Percentiles rank a stretch among this genome's conserved stretches.
Conservation (phyloP, 768 basidiomycete genomes). For the Leccinum disarticulatum region DNA sequence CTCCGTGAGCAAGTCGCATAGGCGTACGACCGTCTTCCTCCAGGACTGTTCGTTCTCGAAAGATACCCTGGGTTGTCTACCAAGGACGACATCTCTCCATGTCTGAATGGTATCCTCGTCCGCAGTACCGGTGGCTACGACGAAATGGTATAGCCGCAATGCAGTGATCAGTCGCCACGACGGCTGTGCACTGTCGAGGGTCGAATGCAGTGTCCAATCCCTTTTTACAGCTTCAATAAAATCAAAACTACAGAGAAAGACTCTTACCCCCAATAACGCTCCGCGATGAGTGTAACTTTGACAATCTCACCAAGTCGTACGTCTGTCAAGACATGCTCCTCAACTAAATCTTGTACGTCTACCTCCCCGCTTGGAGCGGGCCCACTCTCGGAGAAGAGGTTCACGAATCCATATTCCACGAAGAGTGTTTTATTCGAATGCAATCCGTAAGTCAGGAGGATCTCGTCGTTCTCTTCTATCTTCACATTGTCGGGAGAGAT, state of each 20-base stretch:
- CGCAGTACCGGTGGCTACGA: constrained; percentile 30
- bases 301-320: constrained; percentile 44
- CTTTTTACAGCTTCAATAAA: constrained; percentile 38
- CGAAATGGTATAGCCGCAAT: constrained; percentile 62
- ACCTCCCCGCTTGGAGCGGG: constrained; percentile 49
- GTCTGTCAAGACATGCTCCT: constrained; percentile 48
- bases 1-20: constrained; percentile 41
- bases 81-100: constrained; percentile 58
- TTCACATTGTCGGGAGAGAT: constrained; percentile 44
- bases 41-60: constrained; percentile 49
- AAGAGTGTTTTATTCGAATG: constrained; percentile 80
- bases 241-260: constrained; percentile 4
- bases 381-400: constrained; percentile 32
- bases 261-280: constrained; percentile 84
- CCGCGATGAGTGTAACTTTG: constrained; percentile 50
- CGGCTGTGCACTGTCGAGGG: constrained; percentile 62
- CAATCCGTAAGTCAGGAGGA: constrained; percentile 76
- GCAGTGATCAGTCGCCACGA: constrained; percentile 78
- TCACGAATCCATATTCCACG: constrained; percentile 89
- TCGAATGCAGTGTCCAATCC: constrained; percentile 74
- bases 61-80: constrained; percentile 46
- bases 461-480: constrained; percentile 56
- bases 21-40: constrained; percentile 37
- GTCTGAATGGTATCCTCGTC: constrained; percentile 35
- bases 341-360: constrained; percentile 56